These are phyloP conservation scores for Diplogelasinospora grovesii DNA, from an alignment of 495 filamentous ascomycete genomes.

Conservation along the genomic window DNA sequence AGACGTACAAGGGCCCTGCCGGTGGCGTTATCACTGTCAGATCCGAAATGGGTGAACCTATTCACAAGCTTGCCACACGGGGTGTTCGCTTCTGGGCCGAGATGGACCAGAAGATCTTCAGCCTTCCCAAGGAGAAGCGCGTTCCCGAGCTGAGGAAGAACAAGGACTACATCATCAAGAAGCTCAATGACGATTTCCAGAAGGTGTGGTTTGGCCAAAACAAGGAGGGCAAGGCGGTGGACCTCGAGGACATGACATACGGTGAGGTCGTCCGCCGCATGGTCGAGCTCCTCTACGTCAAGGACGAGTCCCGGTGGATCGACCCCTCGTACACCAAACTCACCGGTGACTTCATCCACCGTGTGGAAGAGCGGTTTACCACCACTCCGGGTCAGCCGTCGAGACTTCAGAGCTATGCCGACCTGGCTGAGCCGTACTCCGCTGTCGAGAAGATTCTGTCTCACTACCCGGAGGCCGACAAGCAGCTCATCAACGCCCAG, in stretches of 20 bases:
- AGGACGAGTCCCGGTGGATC: constrained; percentile 91
- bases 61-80: constrained; percentile 94
- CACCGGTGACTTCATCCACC: constrained; percentile 90
- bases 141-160: constrained; percentile 87
- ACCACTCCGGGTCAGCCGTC: constrained; percentile 59
- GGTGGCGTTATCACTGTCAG: constrained; percentile 95
- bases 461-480: constrained; percentile 76
- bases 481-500: constrained; percentile 91
- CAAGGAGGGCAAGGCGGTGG: constrained; percentile 71
- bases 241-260: constrained; percentile 98
- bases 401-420: constrained; percentile 65
- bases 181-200: constrained; percentile 96
- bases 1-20: constrained; percentile 87
- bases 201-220: constrained; percentile 99
- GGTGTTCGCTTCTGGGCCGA: constrained; percentile 95
- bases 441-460: constrained; percentile 71
- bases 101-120: constrained; percentile 97
- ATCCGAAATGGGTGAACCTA: constrained; percentile 98
- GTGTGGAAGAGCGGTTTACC: constrained; percentile 90
- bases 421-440: constrained; percentile 75
- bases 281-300: constrained; percentile 95
- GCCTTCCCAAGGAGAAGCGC: constrained; percentile 88
- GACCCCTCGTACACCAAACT: constrained; percentile 74
- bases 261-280: constrained; percentile 85
- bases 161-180: constrained; percentile 91